Percentiles rank a stretch among this genome's conserved stretches.
Conservation (phyloP, 1,284 basidiomycete species). For the Trametes sp. region DNA sequence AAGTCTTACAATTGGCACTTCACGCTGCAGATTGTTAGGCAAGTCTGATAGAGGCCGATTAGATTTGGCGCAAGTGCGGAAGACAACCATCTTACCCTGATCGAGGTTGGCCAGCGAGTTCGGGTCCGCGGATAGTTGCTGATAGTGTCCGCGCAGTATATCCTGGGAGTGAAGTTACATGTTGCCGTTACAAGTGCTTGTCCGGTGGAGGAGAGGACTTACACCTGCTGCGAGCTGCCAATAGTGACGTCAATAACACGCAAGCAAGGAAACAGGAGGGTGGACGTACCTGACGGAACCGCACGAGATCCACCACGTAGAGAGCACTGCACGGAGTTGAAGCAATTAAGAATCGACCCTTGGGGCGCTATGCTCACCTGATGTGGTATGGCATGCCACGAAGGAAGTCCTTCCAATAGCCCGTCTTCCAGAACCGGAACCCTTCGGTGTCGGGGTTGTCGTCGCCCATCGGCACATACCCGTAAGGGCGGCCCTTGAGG, state of each 20-base stretch:
- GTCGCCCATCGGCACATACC: constrained; percentile 97
- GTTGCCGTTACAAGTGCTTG: no score
- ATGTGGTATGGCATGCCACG: constrained; percentile 90
- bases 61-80: not conserved
- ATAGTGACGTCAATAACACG: constrained; percentile 17
- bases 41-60: constrained; percentile 62
- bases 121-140: constrained; percentile 92
- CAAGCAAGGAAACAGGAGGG: constrained; percentile 3
- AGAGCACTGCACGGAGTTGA: constrained; percentile 68
- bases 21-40: constrained; percentile 89
- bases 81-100: constrained; percentile 66
- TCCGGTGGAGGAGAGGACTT: constrained; percentile 33
- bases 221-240: constrained; percentile 81
- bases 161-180: constrained; percentile 58
- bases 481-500: constrained; percentile 91
- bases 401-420: constrained; percentile 91
- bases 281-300: constrained; percentile 82
- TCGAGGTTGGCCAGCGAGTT: constrained; percentile 95
- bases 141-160: constrained; percentile 91
- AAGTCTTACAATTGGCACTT: constrained; percentile 83
- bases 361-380: constrained; percentile 57
- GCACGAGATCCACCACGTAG: constrained; percentile 95
- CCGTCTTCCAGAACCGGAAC: constrained; percentile 98
- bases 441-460: constrained; percentile 96
- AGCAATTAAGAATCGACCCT: not conserved